These are phyloP conservation scores for Tritrichomonas musculus DNA, from an alignment of 208 protist species.

Conservation along the genomic window DNA sequence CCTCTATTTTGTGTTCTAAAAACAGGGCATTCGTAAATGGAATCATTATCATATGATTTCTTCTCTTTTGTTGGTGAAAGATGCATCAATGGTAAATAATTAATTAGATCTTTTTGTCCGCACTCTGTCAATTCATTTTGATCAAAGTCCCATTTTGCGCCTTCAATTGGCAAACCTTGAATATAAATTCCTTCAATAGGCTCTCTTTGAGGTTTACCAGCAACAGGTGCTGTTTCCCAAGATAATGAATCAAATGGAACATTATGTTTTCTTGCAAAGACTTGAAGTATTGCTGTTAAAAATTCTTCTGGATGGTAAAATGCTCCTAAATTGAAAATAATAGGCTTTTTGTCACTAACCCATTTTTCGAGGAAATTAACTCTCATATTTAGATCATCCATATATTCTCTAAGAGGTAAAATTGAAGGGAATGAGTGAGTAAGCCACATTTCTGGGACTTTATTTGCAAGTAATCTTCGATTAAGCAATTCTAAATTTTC, in stretches of 20 bases:
- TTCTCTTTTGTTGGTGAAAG: conserved; percentile 80
- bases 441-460: conserved; percentile 82
- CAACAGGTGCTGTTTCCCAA: conserved; percentile 83
- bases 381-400: conserved; percentile 78
- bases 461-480: conserved; percentile 75
- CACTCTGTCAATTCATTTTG: conserved; percentile 77
- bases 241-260: conserved; percentile 90
- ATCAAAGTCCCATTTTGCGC: conserved; percentile 83
- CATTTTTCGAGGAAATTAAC: conserved; percentile 81
- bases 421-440: conserved; percentile 76
- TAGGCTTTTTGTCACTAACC: conserved; percentile 72
- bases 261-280: conserved; percentile 76
- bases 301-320: conserved; percentile 97
- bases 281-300: conserved; percentile 85
- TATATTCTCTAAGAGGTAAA: conserved; percentile 85
- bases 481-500: conserved; percentile 83
- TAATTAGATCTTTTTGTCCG: conserved; percentile 85
- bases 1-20: conserved; percentile 30
- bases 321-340: conserved; percentile 78
- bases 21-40: not conserved
- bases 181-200: conserved; percentile 93
- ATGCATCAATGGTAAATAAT: conserved; percentile 89
- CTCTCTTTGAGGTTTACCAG: not conserved
- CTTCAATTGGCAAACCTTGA: conserved; percentile 85
- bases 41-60: not conserved